phyloP scores from a whole-genome alignment of 2,329 filamentous ascomycete genomes.

The Neophaeococcomyces aloes region DNA sequence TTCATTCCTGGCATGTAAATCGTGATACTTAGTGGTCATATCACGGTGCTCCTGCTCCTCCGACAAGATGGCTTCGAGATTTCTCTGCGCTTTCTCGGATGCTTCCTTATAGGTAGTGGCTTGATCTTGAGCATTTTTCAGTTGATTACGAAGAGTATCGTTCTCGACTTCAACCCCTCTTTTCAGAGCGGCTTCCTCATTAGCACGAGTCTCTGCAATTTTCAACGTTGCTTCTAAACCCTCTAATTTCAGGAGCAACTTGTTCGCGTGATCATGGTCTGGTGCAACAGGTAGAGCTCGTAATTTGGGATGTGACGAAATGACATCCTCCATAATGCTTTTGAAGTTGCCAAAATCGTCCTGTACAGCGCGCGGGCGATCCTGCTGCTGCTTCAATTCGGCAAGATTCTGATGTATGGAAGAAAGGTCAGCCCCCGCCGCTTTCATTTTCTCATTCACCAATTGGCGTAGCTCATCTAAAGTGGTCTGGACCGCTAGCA shows the following conservation, averaged over 20 bases:
- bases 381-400: constrained; percentile 34
- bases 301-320: constrained; percentile 47
- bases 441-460: constrained; percentile 11
- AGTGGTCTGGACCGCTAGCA: constrained; percentile 30
- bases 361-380: constrained; percentile 28
- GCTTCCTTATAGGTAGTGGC: constrained; percentile 37
- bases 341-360: constrained; percentile 44
- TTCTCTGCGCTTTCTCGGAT: constrained; percentile 54
- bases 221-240: constrained; percentile 61
- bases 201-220: constrained; percentile 51
- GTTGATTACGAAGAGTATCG: constrained; percentile 59
- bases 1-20: constrained; percentile 49
- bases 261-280: constrained; percentile 42
- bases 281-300: constrained; percentile 39
- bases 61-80: constrained; percentile 54
- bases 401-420: constrained; percentile 4
- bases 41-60: constrained; percentile 57
- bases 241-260: constrained; percentile 47
- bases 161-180: constrained; percentile 62
- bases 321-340: constrained; percentile 52
- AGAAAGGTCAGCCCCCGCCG: constrained; percentile 8
- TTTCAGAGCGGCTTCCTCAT: constrained; percentile 53
- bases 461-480: constrained; percentile 27
- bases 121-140: constrained; percentile 55
- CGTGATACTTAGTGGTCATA: constrained; percentile 42